Evolutionary conservation across 2,329 filamentous ascomycete genomes (phyloP), one percentile per base, ranked within the genome.

Genomic region (Colletotrichum horii): DNA sequence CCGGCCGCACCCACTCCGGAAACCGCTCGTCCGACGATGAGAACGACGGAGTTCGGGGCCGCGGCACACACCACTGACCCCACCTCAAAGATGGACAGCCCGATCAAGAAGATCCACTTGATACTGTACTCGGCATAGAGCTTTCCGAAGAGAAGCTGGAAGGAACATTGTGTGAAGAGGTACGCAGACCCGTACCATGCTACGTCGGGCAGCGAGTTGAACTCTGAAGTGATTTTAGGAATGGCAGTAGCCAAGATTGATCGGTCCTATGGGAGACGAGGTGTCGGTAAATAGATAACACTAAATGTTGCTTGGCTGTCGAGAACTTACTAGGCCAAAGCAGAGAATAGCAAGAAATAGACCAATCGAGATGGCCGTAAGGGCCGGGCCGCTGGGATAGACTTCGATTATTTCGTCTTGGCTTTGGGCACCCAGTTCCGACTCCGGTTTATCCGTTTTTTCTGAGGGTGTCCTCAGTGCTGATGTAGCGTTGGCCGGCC

Each of bases 41-140:
- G 83, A 24, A 83, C 79, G 55, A 81, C 82, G 69, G 84, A 85
- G 48, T 82, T 79, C 22, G 80, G 79, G 14, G 86, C 85, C 80
- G 83, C 26, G 80, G 86, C 77, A 62, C 87, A 89, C 19, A 89
- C 80, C 4, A 89, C 70, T 8, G 83, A 85, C 2, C 88, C 87
- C 3, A 87, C 72, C 77, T 88, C 87, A 61, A 89, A 88, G 12
- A 88, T 78, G 8, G 81, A 62, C 3, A 90, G n/a, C 8, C 70
- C 66, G 8, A 38, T 36, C 11, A 79, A 32, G 38, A 78, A 79
- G 3, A 82, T 81, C 83, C 83, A 86, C 73, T 89, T 88, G 76
- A 88, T 83, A 71, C 87, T 85, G 78, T 90, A 91, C 77, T 89
- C 89, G 76, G 86, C 87, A 80, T 90, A 91, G 52, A 91, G 85